Evolutionary conservation across 1,284 basidiomycete genomes (phyloP).

Genomic region (Chalciporus piperatoides): DNA sequence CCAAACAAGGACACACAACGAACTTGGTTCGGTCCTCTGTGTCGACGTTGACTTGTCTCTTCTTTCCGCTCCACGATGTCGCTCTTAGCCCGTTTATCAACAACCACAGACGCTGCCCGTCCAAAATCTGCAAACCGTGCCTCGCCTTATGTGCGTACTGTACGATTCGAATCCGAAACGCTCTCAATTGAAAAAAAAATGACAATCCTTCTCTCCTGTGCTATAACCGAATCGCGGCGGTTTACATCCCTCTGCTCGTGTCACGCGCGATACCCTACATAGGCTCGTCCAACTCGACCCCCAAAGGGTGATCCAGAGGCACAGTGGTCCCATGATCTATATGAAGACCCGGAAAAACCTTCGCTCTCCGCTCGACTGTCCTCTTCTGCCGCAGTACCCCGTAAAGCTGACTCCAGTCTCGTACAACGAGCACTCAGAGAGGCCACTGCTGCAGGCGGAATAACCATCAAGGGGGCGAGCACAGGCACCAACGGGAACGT

Average conservation of each 20-base stretch:
- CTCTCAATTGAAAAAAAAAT: conserved; percentile 25
- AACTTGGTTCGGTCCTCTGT: not conserved
- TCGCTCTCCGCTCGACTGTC: conserved; percentile 62
- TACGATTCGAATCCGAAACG: conserved; percentile 28
- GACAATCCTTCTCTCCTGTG: conserved; percentile 1
- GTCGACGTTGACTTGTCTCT: not conserved
- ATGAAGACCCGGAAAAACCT: conserved; percentile 50
- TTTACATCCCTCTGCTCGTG: not conserved
- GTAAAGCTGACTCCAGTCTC: conserved; percentile 42
- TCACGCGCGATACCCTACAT: conserved; percentile 6
- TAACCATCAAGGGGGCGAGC: conserved; percentile 75
- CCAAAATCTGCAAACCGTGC: conserved; percentile 47
- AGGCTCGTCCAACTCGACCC: conserved; percentile 36
- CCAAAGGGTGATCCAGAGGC: conserved; percentile 66
- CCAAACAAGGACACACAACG: conserved; percentile 29
- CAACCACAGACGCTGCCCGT: conserved; percentile 52
- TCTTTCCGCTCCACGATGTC: conserved; percentile 35
- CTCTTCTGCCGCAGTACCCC: conserved; percentile 30
- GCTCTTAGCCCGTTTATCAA: conserved; percentile 63
- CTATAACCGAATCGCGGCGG: not conserved
- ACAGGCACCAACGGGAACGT: conserved; percentile 54
- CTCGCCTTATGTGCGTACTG: conserved; percentile 66
- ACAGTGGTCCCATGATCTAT: conserved; percentile 72
- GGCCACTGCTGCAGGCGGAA: conserved; percentile 39
- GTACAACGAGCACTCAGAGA: conserved; percentile 55